A percentile compares a stretch with the other conserved stretches of the same genome.
Evolutionary conservation across 148 eudicot species (phyloP).

Genomic region (Bassia scoparia): DNA sequence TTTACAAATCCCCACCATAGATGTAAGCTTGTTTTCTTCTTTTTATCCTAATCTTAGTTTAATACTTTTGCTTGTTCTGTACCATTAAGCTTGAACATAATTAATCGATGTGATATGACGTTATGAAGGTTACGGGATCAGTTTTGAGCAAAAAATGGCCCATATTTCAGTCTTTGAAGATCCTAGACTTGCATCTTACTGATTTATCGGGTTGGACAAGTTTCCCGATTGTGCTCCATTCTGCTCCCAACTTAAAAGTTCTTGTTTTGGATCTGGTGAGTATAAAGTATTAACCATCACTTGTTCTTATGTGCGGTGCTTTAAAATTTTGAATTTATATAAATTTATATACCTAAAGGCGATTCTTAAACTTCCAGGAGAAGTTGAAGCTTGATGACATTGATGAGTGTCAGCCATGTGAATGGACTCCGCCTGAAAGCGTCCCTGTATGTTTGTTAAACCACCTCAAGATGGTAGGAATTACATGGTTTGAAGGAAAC

Average conservation of each 20-base stretch:
- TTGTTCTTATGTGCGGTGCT: background rate
- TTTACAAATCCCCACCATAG: background rate
- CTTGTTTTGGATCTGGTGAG: conserved; percentile 11
- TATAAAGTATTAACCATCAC: background rate
- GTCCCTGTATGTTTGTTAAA: conserved; percentile 1
- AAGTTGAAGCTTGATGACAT: background rate
- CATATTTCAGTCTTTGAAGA: background rate
- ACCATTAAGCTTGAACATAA: background rate
- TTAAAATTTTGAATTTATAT: background rate
- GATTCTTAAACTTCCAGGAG: background rate
- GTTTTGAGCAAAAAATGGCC: conserved; percentile 4
- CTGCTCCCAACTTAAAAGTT: conserved; percentile 11
- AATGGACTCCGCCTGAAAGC: background rate
- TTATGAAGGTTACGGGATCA: background rate
- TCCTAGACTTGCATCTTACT: background rate
- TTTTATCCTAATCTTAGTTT: background rate
- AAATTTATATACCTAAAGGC: no score
- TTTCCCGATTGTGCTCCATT: background rate
- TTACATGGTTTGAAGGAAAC: background rate
- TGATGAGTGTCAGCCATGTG: background rate
- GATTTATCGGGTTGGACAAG: background rate
- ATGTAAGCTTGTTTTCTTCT: background rate
- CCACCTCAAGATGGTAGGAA: background rate
- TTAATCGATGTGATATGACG: background rate
- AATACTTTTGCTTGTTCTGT: background rate